Evolutionary conservation across 2,329 filamentous ascomycete genomes (phyloP).

Genomic region (Lecanicillium sp.): DNA sequence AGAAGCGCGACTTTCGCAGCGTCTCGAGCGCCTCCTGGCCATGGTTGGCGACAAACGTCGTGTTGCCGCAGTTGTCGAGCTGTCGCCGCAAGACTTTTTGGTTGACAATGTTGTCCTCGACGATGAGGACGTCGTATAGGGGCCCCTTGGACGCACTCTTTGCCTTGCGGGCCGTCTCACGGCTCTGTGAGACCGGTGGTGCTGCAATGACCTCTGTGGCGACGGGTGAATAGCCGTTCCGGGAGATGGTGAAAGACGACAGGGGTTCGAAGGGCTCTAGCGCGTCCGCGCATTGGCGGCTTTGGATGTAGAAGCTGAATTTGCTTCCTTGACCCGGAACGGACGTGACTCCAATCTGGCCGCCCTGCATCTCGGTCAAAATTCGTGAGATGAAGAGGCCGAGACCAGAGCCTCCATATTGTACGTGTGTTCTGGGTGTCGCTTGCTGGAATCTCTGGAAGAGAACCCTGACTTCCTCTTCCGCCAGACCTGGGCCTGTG

Average conservation of each 20-base stretch:
- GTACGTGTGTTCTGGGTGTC: conserved; percentile 62
- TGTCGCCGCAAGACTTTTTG: conserved; percentile 58
- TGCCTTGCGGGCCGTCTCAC: background rate
- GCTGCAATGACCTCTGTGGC: conserved; percentile 8
- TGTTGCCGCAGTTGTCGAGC: conserved; percentile 54
- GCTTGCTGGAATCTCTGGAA: conserved; percentile 66
- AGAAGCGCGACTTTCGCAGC: conserved; percentile 50
- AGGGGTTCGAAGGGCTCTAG: conserved; percentile 32
- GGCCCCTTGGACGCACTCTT: conserved; percentile 22
- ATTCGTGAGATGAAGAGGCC: conserved; percentile 73
- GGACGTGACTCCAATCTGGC: conserved; percentile 68
- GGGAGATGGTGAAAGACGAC: conserved; percentile 25
- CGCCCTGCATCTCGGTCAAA: conserved; percentile 69
- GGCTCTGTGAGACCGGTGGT: background rate
- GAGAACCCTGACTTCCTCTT: conserved; percentile 59
- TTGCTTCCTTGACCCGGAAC: conserved; percentile 63
- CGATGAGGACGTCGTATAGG: conserved; percentile 53
- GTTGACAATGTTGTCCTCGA: conserved; percentile 64
- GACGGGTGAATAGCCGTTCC: conserved; percentile 11
- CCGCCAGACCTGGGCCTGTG: conserved; percentile 60
- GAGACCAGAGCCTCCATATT: conserved; percentile 65
- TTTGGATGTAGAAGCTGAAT: conserved; percentile 71
- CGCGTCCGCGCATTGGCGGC: conserved; percentile 47
- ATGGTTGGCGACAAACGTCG: conserved; percentile 58
- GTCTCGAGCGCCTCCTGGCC: conserved; percentile 56